Evolutionary conservation across 768 basidiomycete genomes (phyloP), one percentile per base, ranked within the genome.

Genomic region (Tubosaeta sp.): DNA sequence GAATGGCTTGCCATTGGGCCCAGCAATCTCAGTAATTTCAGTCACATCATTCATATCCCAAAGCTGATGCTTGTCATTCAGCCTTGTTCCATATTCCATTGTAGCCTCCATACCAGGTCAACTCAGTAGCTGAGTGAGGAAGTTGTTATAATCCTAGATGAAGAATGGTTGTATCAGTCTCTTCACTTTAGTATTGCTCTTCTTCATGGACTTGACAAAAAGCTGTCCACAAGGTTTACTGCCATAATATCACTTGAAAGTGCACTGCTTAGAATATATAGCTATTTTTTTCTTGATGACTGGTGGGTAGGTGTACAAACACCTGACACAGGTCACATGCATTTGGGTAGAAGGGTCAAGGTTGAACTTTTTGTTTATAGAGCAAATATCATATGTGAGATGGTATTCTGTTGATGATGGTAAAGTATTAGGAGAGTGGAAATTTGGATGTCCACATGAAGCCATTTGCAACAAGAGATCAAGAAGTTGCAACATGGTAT

Each of bases 111-210:
- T 59, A 0, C 65, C 70, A 0, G 56, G 59, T 7, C 58, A 50
- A 22, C 57, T 64, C 14, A 66, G 49, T 31, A 74, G 37, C 8
- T 58, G 17, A 9, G 55, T 64, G 3, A 71, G 38, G 54, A 67
- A 74, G 13, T 64, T 32, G 8, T 64, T 58, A 6, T 69, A 45
- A 31, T 69, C 63, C 19, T 72, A 67, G 16, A 68, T 61, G 4
- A 62, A 29, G 33, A 59, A 71, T 25, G 49, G 44, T 14, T 51
- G 46, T 13, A 53, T 39, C 2, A 55, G 65, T 7, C 19, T 37
- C 16, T 46, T 25, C 10, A 29, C 14, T 35, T 34, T 48, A 19
- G 4, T 12, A 1, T 43, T 25, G 9, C 32, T 41, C 2, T 17
- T 1, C 6, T 43, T 48, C 29, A 31, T n/a, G 22, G 46, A 25